Percentiles rank a stretch among this genome's conserved stretches.
These are phyloP conservation scores for Plectosphaerella cucumerina DNA, from an alignment of 2,329 filamentous ascomycete species.

Conservation along the genomic window DNA sequence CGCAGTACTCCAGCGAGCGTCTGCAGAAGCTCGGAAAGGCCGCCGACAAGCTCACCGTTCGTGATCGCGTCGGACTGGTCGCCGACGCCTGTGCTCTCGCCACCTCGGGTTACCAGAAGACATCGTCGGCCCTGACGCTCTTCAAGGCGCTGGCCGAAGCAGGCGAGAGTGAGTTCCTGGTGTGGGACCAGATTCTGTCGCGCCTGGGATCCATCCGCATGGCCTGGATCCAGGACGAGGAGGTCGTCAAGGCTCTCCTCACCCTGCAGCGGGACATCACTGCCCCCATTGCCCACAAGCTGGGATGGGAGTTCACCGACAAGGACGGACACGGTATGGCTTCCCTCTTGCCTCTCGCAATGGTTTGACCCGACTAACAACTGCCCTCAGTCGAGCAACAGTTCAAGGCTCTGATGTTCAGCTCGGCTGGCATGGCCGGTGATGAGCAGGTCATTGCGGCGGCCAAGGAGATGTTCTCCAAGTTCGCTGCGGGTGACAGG, in stretches of 20 bases:
- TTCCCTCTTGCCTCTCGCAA: not conserved
- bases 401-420: constrained; percentile 90
- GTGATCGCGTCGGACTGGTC: constrained; percentile 93
- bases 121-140: constrained; percentile 80
- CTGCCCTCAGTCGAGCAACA: constrained; percentile 66
- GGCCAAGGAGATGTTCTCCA: constrained; percentile 85
- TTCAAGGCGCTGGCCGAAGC: constrained; percentile 77
- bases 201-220: constrained; percentile 74
- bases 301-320: constrained; percentile 85
- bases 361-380: not conserved
- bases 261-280: constrained; percentile 77
- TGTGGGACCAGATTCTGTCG: constrained; percentile 88
- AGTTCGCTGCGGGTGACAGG: constrained; percentile 75
- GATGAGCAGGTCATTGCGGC: constrained; percentile 75
- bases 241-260: constrained; percentile 71
- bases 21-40: constrained; percentile 84
- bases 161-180: constrained; percentile 81
- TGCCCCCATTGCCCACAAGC: constrained; percentile 73
- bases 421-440: constrained; percentile 73
- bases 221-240: constrained; percentile 81
- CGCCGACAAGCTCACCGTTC: constrained; percentile 78
- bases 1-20: constrained; percentile 78
- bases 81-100: constrained; percentile 88
- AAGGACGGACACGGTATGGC: constrained; percentile 63
- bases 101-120: constrained; percentile 88